Conservation (phyloP, 352 stramenopile species). For the Phytophthora syringae region DNA sequence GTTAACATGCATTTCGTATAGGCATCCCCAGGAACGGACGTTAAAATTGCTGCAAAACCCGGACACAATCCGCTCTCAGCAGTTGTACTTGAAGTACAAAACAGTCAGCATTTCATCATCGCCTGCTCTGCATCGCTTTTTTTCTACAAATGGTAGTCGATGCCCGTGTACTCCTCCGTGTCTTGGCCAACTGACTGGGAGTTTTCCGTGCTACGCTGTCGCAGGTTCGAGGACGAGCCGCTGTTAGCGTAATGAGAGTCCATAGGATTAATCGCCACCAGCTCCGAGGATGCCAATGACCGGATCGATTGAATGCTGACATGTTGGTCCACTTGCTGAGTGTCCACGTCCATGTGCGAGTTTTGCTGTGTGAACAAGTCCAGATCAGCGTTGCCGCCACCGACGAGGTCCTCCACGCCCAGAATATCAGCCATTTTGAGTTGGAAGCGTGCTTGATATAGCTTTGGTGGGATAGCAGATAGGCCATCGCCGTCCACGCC, state of each 20-base stretch:
- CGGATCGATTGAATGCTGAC: constrained; percentile 73
- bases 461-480: constrained; percentile 81
- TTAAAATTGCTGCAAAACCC: constrained; percentile 32
- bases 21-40: constrained; percentile 13
- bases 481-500: constrained; percentile 82
- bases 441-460: constrained; percentile 90
- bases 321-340: constrained; percentile 59
- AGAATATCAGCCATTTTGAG: constrained; percentile 89
- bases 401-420: constrained; percentile 75
- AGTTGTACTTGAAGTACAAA: constrained; percentile 20
- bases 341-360: constrained; percentile 90
- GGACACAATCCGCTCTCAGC: too few relatives aligned
- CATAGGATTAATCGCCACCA: constrained; percentile 61
- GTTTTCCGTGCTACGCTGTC: constrained; percentile 65
- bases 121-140: constrained; percentile 6
- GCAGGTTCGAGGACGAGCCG: constrained; percentile 54
- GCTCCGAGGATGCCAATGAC: constrained; percentile 68
- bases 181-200: constrained; percentile 77
- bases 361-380: constrained; percentile 86
- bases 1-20: constrained; percentile 28
- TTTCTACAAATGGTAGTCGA: constrained; percentile 87
- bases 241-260: constrained; percentile 74
- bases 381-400: constrained; percentile 45
- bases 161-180: constrained; percentile 84
- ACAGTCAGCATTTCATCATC: constrained; percentile 14